phyloP scores from a whole-genome alignment of 2,329 filamentous ascomycete species.

The Microdochium trichocladiopsis region DNA sequence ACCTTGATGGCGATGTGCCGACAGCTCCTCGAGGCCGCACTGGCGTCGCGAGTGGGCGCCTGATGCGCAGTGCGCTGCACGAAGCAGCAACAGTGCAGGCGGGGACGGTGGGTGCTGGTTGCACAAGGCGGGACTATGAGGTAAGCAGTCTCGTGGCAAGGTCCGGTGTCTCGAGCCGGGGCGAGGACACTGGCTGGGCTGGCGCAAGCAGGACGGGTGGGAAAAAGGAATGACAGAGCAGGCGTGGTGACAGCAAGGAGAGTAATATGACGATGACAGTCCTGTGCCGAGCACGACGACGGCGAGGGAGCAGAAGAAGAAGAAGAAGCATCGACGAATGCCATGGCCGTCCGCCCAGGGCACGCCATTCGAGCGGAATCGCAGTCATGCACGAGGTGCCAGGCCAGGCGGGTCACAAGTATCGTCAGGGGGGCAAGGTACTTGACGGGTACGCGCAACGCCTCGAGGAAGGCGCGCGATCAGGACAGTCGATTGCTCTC shows the following conservation, averaged over 20 bases:
- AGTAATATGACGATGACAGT: neutral
- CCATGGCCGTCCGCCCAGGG: neutral
- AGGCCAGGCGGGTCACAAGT: neutral
- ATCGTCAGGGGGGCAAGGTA: too few relatives aligned
- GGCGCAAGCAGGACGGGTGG: neutral
- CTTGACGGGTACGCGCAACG: too few relatives aligned
- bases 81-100: neutral
- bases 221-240: neutral
- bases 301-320: neutral
- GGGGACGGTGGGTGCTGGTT: neutral
- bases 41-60: neutral
- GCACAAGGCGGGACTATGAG: neutral
- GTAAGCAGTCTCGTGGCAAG: neutral
- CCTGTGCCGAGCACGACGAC: neutral
- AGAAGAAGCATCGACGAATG: neutral
- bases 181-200: neutral
- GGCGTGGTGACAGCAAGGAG: neutral
- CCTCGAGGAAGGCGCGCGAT: too few relatives aligned
- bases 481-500: too few relatives aligned
- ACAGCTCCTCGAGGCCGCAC: neutral
- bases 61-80: neutral
- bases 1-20: neutral
- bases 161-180: neutral
- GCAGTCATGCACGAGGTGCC: neutral
- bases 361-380: neutral